Evolutionary conservation across 352 stramenopile genomes (phyloP), one percentile per base, ranked within the genome.

Genomic region (Globisporangium mamillatum): DNA sequence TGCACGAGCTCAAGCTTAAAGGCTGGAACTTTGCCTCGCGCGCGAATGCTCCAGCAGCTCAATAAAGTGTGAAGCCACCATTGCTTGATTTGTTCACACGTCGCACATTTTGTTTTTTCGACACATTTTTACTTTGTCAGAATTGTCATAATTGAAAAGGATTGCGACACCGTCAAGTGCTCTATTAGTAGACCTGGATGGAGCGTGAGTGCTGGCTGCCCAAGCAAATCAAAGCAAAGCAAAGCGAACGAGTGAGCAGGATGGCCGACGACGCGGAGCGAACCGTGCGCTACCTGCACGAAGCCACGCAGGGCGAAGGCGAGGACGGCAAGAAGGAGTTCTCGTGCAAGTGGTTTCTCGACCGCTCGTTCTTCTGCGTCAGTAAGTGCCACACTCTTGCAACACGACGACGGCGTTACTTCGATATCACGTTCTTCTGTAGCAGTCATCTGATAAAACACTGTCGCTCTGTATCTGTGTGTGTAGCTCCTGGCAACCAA

Each of bases 341-440:
- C 61, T 82, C 79, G 14, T 95, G 87, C 70, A 67, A 75, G n/a
- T 92, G 84, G 81, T 92, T 93, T 67, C 65, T 95, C 1, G 85
- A 95, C 63, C 82, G 81, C 38, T 83, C 87, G 10, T 95, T 95
- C 77, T 85, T 81, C 56, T 95, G 87, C 70, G 84, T 91, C 75
- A 93, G 87, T 95, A 90, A 75, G 87, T 92, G 36, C 16, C 4
- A 20, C n/a, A 18, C 25, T 4, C 10, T 34, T 34, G 4, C 29
- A 32, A 32, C 29, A 32, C 29, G 29, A 32, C 29, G 3, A 24
- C 25, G 9, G 7, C 16, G 22, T 2, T 69, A 7, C 27, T 27
- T 18, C n/a, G 10, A 18, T 18, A 18, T 24, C 16, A 3, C 27
- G 10, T 46, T 24, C 12, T 70, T 24, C 44, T 27, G 44, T 3